Percentiles rank a stretch among this genome's conserved stretches.
These are phyloP conservation scores for Bathelium albidoporum DNA, from an alignment of 495 filamentous ascomycete species.

Conservation along the genomic window DNA sequence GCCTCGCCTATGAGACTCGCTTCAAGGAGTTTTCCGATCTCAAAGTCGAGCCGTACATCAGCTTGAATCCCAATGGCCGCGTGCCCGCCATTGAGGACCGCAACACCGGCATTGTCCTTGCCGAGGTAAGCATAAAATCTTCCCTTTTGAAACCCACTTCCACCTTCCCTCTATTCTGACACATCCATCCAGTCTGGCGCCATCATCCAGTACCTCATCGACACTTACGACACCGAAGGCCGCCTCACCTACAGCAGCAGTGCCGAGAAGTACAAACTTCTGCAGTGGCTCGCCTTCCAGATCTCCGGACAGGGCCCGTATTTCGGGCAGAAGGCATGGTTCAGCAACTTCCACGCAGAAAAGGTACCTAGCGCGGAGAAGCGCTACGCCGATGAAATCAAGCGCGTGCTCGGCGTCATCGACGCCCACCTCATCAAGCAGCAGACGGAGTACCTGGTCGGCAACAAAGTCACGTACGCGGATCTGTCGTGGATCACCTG, in stretches of 20 bases:
- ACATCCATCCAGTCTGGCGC: conserved; percentile 7
- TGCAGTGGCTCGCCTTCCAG: conserved; percentile 37
- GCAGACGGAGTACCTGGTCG: conserved; percentile 54
- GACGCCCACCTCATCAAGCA: conserved; percentile 50
- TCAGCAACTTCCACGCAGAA: conserved; percentile 30
- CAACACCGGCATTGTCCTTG: conserved; percentile 53
- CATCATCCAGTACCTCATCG: conserved; percentile 11
- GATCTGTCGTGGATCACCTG: conserved; percentile 36
- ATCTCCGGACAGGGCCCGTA: conserved; percentile 38
- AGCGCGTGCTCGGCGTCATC: conserved; percentile 35
- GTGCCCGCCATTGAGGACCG: conserved; percentile 51
- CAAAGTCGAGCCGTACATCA: conserved; percentile 44
- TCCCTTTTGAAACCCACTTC: background rate
- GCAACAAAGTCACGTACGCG: conserved; percentile 64
- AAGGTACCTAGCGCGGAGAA: conserved; percentile 32
- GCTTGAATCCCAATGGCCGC: conserved; percentile 62
- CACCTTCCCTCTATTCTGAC: background rate
- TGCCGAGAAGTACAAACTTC: conserved; percentile 13
- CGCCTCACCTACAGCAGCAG: conserved; percentile 9
- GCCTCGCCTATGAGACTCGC: conserved; percentile 41
- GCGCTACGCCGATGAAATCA: conserved; percentile 36
- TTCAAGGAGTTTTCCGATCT: conserved; percentile 36
- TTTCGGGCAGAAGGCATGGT: conserved; percentile 38
- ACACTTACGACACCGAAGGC: conserved; percentile 9
- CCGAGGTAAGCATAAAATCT: conserved; percentile 24